phyloP scores from a whole-genome alignment of 805 yeast species.

The Ogataea chonburiensis region DNA sequence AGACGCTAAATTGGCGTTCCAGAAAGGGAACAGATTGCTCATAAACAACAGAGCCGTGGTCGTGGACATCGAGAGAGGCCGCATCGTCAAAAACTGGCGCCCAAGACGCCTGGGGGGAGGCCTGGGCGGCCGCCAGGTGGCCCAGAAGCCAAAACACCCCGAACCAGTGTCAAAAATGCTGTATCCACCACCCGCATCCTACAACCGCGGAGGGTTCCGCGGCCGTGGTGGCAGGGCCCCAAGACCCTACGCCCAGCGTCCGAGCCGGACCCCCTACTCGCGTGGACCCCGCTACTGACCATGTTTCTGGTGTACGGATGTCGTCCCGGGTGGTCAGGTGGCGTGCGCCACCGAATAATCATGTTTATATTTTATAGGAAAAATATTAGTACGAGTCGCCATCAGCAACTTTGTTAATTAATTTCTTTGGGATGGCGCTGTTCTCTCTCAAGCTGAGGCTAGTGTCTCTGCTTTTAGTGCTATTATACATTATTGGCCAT shows the following conservation, averaged over 20 bases:
- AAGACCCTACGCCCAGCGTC: slow-evolving; percentile 7
- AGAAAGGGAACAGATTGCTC: slow-evolving; percentile 53
- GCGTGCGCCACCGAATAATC: slow-evolving; percentile 8
- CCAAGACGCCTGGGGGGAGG: slow-evolving; percentile 89
- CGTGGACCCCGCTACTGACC: slow-evolving; percentile 7
- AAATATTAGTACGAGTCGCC: slow-evolving; percentile 13
- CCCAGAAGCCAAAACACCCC: slow-evolving; percentile 8
- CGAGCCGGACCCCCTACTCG: slow-evolving; percentile 5
- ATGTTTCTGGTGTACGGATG: slow-evolving; percentile 8
- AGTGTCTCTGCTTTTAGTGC: slow-evolving; percentile 15
- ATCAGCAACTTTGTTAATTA: slow-evolving; percentile 7
- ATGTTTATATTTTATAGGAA: slow-evolving; percentile 3
- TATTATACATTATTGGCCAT: slow-evolving; percentile 22
- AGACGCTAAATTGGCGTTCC: slow-evolving; percentile 61
- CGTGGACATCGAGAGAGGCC: slow-evolving; percentile 73
- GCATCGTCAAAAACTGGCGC: slow-evolving; percentile 63
- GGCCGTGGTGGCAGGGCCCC: slow-evolving; percentile 16
- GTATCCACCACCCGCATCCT: slow-evolving; percentile 23
- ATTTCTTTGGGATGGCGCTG: slow-evolving; percentile 11
- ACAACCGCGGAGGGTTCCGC: slow-evolving; percentile 12
- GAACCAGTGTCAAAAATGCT: slow-evolving; percentile 12
- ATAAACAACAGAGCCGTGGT: slow-evolving; percentile 54
- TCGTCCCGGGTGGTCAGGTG: neutral
- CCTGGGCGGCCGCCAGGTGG: slow-evolving; percentile 59
- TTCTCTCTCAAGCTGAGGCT: slow-evolving; percentile 19